Base-by-base conservation (phyloP, 768 basidiomycete species). In the Termitomyces sp. region DNA sequence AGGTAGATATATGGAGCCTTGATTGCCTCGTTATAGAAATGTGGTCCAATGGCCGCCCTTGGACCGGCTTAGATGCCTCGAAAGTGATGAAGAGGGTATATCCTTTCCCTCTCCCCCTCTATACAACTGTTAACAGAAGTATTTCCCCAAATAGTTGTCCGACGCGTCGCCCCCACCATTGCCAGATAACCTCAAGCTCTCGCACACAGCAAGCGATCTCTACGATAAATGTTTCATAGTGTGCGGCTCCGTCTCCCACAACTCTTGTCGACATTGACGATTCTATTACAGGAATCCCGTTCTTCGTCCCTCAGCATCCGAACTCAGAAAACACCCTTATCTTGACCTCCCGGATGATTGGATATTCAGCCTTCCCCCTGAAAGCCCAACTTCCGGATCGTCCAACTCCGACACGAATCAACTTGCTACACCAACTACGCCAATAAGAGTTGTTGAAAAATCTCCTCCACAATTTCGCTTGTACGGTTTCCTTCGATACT, bases 11-110 rank as follows among this genome's bases (percentile, higher is more conserved):
- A 64, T 98, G 96, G 97, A 93, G 93, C 71, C 82, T 98, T 4
- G 96, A 97, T 1, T 99, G 96, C 74, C 91, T 98, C 16, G 88
- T 95, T 16, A 79, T 98, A 63, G 96, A 99, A 72, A 99, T 98
- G 97, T 95, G 93, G 87, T 88, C 91, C 16, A 96, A 94, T 20
- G 82, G 85, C 65, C 76, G 95, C 39, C 96, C 96, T 2, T 98
- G 96, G 96, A 84, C 80, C 12, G 88, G 90, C 27, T 87, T 94
- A 62, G 91, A 95, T 71, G 85, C 85, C 63, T 81, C 95, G 57
- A 87, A 91, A 3, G 94, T 97, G 59, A 91, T 98, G 87, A 89
- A 90, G 72, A 92, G 94, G 81, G 95, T 93, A 68, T 56, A 81
- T 40, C 26, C 26, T 55, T 14, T 37, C 12, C 34, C 12, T 24